These are phyloP conservation scores for Fusarium sp. DNA, from an alignment of 2,329 filamentous ascomycete genomes.

Conservation along the genomic window DNA sequence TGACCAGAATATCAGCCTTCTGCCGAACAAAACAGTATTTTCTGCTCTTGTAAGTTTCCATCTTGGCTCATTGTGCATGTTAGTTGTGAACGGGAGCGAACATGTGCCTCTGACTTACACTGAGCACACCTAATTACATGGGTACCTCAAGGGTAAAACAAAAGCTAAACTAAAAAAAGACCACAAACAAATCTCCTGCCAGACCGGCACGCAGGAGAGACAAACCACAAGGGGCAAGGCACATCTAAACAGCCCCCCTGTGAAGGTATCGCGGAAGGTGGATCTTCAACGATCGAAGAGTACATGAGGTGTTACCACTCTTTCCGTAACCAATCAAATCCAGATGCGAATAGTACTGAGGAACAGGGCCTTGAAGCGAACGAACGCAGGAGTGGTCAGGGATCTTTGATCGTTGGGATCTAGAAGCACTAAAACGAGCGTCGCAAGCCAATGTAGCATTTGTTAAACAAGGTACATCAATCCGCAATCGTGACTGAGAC, in stretches of 20 bases:
- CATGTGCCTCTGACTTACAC: slow-evolving; percentile 23
- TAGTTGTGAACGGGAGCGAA: slow-evolving; percentile 35
- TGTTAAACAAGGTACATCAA: slow-evolving; percentile 30
- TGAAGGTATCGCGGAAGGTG: slow-evolving; percentile 33
- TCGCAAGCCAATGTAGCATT: slow-evolving; percentile 15
- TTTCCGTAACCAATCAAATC: slow-evolving; percentile 34
- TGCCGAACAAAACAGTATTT: neutral
- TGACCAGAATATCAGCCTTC: neutral
- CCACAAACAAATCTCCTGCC: slow-evolving; percentile 22
- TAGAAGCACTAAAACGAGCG: slow-evolving; percentile 4
- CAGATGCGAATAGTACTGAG: slow-evolving; percentile 32
- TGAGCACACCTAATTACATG: slow-evolving; percentile 1
- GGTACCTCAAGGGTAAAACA: neutral
- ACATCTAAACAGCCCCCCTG: slow-evolving; percentile 24
- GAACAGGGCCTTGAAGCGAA: slow-evolving; percentile 29
- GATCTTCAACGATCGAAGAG: slow-evolving; percentile 39
- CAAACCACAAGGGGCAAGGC: slow-evolving; percentile 24
- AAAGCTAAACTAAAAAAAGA: slow-evolving; percentile 2
- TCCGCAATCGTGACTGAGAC: slow-evolving; percentile 29
- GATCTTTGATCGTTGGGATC: slow-evolving; percentile 17
- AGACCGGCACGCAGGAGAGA: slow-evolving; percentile 27
- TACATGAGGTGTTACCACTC: slow-evolving; percentile 35
- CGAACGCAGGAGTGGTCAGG: slow-evolving; percentile 15
- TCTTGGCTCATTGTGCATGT: slow-evolving; percentile 2
- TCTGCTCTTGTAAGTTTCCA: slow-evolving; percentile 2